phyloP scores from a whole-genome alignment of 1,284 basidiomycete species.

The Fistulinella cinereoalba region DNA sequence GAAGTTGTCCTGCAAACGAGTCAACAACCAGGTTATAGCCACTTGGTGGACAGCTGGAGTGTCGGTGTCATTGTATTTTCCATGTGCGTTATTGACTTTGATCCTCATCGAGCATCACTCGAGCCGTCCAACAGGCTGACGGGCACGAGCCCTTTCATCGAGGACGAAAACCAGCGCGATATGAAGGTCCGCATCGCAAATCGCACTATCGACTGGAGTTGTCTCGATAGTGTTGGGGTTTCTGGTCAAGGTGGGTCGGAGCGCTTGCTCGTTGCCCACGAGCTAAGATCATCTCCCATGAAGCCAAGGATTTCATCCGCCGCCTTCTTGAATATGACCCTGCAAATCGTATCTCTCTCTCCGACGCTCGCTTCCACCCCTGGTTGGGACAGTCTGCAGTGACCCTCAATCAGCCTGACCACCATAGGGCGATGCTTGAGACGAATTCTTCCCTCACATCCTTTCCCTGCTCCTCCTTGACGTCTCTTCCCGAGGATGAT shows the following conservation, averaged over 20 bases:
- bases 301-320: conserved; percentile 38
- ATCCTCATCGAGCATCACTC: not conserved
- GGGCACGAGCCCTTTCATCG: conserved; percentile 66
- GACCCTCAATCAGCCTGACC: not conserved
- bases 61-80: conserved; percentile 89
- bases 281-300: conserved; percentile 1
- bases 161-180: conserved; percentile 56
- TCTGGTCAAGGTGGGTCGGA: conserved; percentile 37
- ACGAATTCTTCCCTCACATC: conserved; percentile 15
- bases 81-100: conserved; percentile 50
- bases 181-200: conserved; percentile 51
- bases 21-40: conserved; percentile 68
- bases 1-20: conserved; percentile 79
- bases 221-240: conserved; percentile 41
- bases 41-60: conserved; percentile 90
- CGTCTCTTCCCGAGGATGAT: conserved; percentile 26
- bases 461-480: conserved; percentile 19
- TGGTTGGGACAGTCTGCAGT: conserved; percentile 48
- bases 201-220: conserved; percentile 61
- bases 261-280: not conserved
- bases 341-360: conserved; percentile 52
- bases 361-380: conserved; percentile 56
- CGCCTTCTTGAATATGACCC: conserved; percentile 49
- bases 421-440: conserved; percentile 10
- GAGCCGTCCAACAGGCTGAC: conserved; percentile 54